Evolutionary conservation across 192 early-diverging fungal genomes (phyloP).

Genomic region (Umbelopsis sp.): DNA sequence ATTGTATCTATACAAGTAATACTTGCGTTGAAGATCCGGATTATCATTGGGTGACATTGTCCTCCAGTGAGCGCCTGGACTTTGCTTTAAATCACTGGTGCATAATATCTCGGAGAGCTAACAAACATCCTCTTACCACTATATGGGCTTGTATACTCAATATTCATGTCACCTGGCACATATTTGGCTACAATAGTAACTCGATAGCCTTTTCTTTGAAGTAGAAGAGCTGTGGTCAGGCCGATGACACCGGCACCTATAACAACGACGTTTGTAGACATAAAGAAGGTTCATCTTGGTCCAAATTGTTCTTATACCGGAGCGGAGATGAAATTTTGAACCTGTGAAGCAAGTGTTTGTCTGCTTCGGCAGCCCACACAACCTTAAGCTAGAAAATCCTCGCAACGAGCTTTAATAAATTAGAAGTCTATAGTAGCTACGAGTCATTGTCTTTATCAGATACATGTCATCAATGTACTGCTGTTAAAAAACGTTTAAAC

Average conservation of each 20-base stretch:
- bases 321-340: neutral
- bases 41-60: constrained; percentile 46
- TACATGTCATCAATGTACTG: too few species aligned
- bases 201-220: constrained; percentile 46
- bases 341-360: too few species aligned
- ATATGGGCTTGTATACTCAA: constrained; percentile 57
- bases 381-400: too few species aligned
- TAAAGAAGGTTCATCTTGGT: neutral
- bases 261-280: constrained; percentile 11
- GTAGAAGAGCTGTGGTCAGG: constrained; percentile 59
- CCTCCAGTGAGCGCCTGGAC: constrained; percentile 61
- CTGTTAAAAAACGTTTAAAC: too few species aligned
- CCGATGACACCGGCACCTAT: constrained; percentile 70
- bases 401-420: too few species aligned
- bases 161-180: constrained; percentile 40
- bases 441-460: too few species aligned
- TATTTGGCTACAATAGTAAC: constrained; percentile 55
- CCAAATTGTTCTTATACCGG: neutral
- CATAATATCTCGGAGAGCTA: neutral
- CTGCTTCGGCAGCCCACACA: too few species aligned
- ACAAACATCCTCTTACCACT: constrained; percentile 7
- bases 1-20: neutral
- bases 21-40: constrained; percentile 33
- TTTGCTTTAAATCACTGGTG: constrained; percentile 25
- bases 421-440: too few species aligned